Percentiles rank a stretch among this genome's conserved stretches.
phyloP scores from a whole-genome alignment of 2,329 filamentous ascomycete species.

The Xylariaceae sp. region DNA sequence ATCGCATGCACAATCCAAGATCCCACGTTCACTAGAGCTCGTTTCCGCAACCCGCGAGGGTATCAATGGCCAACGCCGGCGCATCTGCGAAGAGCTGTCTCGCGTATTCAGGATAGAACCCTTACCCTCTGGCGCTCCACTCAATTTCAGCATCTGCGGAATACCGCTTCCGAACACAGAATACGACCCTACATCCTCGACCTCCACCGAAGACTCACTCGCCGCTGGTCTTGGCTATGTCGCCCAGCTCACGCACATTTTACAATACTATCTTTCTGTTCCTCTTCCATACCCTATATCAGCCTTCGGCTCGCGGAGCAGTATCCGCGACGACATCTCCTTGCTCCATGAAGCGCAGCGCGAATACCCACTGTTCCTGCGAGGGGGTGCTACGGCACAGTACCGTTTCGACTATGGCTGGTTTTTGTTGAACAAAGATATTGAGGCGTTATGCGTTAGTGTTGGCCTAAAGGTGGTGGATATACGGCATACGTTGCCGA shows the following conservation, averaged over 20 bases:
- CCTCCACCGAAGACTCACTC: conserved; percentile 63
- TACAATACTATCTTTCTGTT: conserved; percentile 78
- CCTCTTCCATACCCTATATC: conserved; percentile 77
- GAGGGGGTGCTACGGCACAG: conserved; percentile 61
- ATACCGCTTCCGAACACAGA: conserved; percentile 75
- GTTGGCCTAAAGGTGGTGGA: conserved; percentile 80
- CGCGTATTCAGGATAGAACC: conserved; percentile 79
- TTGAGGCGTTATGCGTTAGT: conserved; percentile 63
- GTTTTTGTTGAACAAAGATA: conserved; percentile 94
- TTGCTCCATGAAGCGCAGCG: conserved; percentile 42
- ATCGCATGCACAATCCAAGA: conserved; percentile 53
- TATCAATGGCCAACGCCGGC: conserved; percentile 79
- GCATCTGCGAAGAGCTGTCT: conserved; percentile 79
- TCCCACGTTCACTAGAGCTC: conserved; percentile 52
- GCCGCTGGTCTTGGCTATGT: conserved; percentile 80
- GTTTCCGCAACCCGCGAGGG: conserved; percentile 56
- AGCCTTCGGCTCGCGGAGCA: conserved; percentile 65
- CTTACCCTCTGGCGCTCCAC: conserved; percentile 44
- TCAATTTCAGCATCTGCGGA: conserved; percentile 80
- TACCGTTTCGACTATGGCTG: conserved; percentile 96
- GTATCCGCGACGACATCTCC: conserved; percentile 62
- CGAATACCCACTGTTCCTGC: conserved; percentile 75
- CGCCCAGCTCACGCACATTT: conserved; percentile 66
- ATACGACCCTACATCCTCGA: conserved; percentile 50
- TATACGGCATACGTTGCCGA: conserved; percentile 86